Conservation (phyloP, 192 early-diverging fungal genomes). For the Coemansia sp. region DNA sequence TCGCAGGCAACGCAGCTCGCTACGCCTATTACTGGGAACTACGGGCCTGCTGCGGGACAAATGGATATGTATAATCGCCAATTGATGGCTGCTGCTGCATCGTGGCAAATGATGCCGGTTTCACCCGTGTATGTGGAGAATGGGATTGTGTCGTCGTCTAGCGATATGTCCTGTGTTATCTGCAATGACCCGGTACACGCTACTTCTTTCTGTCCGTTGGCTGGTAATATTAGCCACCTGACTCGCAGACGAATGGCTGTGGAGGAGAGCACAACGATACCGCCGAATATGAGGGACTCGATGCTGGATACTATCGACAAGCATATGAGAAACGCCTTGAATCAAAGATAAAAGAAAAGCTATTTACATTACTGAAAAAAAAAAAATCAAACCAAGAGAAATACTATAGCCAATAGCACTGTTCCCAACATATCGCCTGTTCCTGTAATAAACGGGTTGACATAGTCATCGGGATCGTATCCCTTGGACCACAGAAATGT, state of each 20-base stretch:
- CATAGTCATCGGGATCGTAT: constrained; percentile 78
- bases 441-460: constrained; percentile 58
- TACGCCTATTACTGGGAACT: neutral
- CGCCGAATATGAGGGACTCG: constrained; percentile 12
- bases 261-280: neutral
- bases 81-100: neutral
- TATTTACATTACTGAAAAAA: neutral
- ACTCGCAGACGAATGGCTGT: constrained; percentile 13
- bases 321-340: neutral
- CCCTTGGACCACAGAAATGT: constrained; percentile 61
- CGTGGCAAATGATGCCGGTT: neutral
- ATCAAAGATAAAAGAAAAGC: neutral
- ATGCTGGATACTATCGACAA: constrained; percentile 18
- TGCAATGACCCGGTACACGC: constrained; percentile 11
- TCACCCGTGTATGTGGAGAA: neutral
- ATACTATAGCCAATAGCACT: constrained; percentile 55
- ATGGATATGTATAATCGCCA: neutral
- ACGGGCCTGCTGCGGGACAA: neutral
- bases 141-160: neutral
- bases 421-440: constrained; percentile 71
- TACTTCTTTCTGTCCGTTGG: constrained; percentile 6
- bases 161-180: constrained; percentile 21
- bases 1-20: neutral
- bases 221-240: constrained; percentile 1
- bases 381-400: constrained; percentile 5